Evolutionary conservation across 805 yeast genomes (phyloP).

Genomic region (Lipomyces spencermartinsiae): DNA sequence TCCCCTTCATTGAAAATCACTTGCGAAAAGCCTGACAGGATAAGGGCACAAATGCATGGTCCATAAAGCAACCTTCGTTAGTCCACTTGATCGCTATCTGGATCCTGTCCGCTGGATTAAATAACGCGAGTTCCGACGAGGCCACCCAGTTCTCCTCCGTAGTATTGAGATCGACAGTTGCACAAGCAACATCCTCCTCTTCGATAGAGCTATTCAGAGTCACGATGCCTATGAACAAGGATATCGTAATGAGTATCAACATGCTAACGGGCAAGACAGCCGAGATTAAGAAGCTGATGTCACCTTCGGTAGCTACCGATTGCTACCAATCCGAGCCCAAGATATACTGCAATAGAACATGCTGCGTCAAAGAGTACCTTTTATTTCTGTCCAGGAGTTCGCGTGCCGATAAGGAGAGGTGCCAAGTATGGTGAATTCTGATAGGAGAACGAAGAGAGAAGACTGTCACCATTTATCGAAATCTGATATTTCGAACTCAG

Average conservation of each 20-base stretch:
- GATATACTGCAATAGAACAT: background rate
- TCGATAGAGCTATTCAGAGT: background rate
- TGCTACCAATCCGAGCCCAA: background rate
- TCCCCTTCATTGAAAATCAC: background rate
- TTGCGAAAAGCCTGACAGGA: background rate
- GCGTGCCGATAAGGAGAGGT: background rate
- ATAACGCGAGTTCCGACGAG: background rate
- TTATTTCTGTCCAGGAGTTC: background rate
- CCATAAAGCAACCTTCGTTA: background rate
- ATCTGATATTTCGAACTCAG: background rate
- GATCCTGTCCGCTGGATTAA: background rate
- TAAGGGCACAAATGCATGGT: background rate
- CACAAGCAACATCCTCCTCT: background rate
- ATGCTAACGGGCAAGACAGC: background rate
- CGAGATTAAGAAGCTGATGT: background rate
- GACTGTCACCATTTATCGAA: background rate
- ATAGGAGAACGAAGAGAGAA: background rate
- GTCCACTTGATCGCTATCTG: background rate
- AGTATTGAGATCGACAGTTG: background rate
- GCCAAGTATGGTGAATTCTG: background rate
- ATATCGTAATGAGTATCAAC: background rate
- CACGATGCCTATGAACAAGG: background rate
- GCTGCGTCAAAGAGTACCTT: background rate
- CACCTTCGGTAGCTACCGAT: background rate
- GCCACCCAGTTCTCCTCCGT: constrained; percentile 4